Conservation (phyloP, 83 land plant species). For the Diphasiastrum complanatum region DNA sequence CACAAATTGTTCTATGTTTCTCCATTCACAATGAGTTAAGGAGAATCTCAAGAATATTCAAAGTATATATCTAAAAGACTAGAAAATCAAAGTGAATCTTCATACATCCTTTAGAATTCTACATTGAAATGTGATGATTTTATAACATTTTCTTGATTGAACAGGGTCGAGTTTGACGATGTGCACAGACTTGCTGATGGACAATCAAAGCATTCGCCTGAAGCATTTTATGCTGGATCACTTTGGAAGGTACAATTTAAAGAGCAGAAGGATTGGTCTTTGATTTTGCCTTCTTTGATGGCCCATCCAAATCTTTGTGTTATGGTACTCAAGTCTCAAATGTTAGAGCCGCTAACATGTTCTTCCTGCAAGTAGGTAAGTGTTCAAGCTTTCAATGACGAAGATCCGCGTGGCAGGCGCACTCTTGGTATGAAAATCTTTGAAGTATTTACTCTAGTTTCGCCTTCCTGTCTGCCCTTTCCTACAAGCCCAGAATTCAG, state of each 20-base stretch:
- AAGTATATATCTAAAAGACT: too few relatives aligned
- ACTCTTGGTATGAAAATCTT: conserved; percentile 99
- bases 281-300: neutral
- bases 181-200: conserved; percentile 89
- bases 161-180: conserved; percentile 90
- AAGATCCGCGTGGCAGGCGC: conserved; percentile 97
- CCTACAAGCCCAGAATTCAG: too few relatives aligned
- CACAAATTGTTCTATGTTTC: neutral
- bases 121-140: neutral
- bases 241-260: conserved; percentile 99
- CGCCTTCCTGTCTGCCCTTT: too few relatives aligned
- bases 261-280: too few relatives aligned
- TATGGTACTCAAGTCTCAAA: neutral
- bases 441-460: too few relatives aligned
- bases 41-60: too few relatives aligned
- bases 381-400: conserved; percentile 96
- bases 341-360: too few relatives aligned
- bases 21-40: neutral
- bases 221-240: conserved; percentile 94
- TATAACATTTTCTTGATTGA: neutral
- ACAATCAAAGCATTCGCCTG: conserved; percentile 91
- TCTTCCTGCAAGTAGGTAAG: too few relatives aligned
- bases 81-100: neutral
- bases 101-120: neutral
- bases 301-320: neutral